Evolutionary conservation across 257 asterid species (phyloP).

Genomic region (Rhazya stricta): DNA sequence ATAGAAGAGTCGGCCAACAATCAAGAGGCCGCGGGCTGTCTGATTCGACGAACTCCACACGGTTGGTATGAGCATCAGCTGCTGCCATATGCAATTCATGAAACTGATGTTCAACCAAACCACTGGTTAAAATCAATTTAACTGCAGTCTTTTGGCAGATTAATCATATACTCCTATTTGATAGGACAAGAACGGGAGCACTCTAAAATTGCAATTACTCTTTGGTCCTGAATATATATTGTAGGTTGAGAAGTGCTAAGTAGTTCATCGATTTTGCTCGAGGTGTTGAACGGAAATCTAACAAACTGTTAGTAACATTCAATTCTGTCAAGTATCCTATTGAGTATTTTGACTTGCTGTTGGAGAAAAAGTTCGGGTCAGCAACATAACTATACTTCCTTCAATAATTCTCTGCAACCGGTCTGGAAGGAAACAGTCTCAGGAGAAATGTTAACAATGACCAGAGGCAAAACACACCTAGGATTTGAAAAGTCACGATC

Average conservation of each 20-base stretch:
- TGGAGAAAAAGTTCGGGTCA: neutral
- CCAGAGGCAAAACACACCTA: conserved; percentile 82
- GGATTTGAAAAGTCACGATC: conserved; percentile 56
- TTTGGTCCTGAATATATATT: too few relatives aligned
- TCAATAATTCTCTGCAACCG: conserved; percentile 80
- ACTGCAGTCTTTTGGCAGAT: too few relatives aligned
- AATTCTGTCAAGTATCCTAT: neutral
- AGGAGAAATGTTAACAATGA: conserved; percentile 85
- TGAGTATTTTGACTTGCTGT: neutral
- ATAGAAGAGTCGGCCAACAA: neutral
- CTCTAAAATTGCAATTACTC: too few relatives aligned
- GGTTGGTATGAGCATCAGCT: neutral
- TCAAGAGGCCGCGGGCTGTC: neutral
- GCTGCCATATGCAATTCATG: neutral
- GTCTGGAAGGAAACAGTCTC: conserved; percentile 91
- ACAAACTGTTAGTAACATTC: neutral
- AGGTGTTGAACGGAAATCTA: neutral
- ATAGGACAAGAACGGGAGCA: too few relatives aligned
- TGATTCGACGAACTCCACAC: neutral
- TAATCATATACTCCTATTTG: too few relatives aligned
- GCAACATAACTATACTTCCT: conserved; percentile 16
- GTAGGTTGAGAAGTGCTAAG: too few relatives aligned
- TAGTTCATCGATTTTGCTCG: too few relatives aligned
- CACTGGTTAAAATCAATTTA: too few relatives aligned
- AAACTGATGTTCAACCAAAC: too few relatives aligned